Conservation (phyloP, 192 early-diverging fungal species). For the Hyaloraphidium curvatum region DNA sequence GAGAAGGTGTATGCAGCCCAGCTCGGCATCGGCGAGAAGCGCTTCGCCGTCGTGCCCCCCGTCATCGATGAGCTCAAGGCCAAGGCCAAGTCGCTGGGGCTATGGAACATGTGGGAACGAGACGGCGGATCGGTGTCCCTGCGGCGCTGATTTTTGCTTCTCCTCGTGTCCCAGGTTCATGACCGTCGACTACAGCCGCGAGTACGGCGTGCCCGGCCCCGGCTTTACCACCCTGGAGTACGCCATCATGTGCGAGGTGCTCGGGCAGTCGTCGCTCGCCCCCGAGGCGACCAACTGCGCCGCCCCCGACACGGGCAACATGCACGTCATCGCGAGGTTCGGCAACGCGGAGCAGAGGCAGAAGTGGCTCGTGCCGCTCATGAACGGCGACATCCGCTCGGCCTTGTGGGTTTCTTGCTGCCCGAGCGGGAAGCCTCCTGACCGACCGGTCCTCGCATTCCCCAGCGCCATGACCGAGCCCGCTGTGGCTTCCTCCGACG, state of each 20-base stretch:
- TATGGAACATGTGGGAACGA: constrained; percentile 98
- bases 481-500: constrained; percentile 86
- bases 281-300: constrained; percentile 78
- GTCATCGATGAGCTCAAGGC: constrained; percentile 77
- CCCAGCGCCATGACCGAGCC: constrained; percentile 39
- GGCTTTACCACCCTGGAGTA: constrained; percentile 92
- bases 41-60: constrained; percentile 72
- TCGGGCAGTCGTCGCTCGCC: constrained; percentile 64
- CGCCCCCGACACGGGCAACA: constrained; percentile 96
- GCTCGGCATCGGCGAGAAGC: constrained; percentile 48
- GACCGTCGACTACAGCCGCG: constrained; percentile 40
- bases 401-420: constrained; percentile 34
- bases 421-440: not conserved
- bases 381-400: constrained; percentile 82
- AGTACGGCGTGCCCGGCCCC: constrained; percentile 33
- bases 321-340: constrained; percentile 97
- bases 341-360: constrained; percentile 67
- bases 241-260: constrained; percentile 72
- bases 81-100: constrained; percentile 64
- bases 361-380: constrained; percentile 44
- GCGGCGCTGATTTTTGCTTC: no score
- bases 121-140: no score
- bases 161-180: no score
- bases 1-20: constrained; percentile 53
- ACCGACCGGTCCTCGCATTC: not conserved